These are phyloP conservation scores for Fusarium falciforme DNA, from an alignment of 2,329 filamentous ascomycete species.

Conservation along the genomic window DNA sequence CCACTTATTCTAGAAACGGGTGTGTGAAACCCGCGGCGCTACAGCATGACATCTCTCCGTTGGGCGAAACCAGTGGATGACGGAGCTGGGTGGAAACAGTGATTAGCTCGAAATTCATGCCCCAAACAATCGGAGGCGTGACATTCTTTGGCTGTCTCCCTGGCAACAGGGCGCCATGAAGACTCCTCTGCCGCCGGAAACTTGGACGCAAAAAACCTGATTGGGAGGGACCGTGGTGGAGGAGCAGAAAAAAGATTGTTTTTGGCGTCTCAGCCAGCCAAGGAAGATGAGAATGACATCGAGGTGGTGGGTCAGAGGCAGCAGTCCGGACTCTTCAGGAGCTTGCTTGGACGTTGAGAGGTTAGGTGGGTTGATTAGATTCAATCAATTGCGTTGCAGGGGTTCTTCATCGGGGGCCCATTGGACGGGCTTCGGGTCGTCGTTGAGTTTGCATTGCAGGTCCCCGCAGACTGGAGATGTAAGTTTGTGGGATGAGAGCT, in stretches of 20 bases:
- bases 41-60: conserved; percentile 12
- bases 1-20: conserved; percentile 29
- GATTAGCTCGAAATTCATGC: conserved; percentile 18
- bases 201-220: conserved; percentile 15
- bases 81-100: conserved; percentile 1
- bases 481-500: conserved; percentile 10
- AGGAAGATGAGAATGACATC: conserved; percentile 20
- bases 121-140: conserved; percentile 15
- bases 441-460: conserved; percentile 23
- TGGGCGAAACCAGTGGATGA: conserved; percentile 27
- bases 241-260: conserved; percentile 6
- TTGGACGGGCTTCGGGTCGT: conserved; percentile 14
- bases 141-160: conserved; percentile 31
- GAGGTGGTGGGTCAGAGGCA: conserved; percentile 17
- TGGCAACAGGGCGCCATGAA: conserved; percentile 32
- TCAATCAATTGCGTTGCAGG: conserved; percentile 14
- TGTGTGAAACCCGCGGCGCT: conserved; percentile 23
- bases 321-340: conserved; percentile 14
- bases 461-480: conserved; percentile 21
- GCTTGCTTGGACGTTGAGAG: conserved; percentile 12
- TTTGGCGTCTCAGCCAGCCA: conserved; percentile 23
- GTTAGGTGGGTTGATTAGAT: not conserved
- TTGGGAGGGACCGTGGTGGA: conserved; percentile 20
- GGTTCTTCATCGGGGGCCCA: conserved; percentile 23
- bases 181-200: conserved; percentile 15